A percentile compares a stretch with the other conserved stretches of the same genome.
phyloP scores from a whole-genome alignment of 1,284 basidiomycete species.

The Irpex sp. region DNA sequence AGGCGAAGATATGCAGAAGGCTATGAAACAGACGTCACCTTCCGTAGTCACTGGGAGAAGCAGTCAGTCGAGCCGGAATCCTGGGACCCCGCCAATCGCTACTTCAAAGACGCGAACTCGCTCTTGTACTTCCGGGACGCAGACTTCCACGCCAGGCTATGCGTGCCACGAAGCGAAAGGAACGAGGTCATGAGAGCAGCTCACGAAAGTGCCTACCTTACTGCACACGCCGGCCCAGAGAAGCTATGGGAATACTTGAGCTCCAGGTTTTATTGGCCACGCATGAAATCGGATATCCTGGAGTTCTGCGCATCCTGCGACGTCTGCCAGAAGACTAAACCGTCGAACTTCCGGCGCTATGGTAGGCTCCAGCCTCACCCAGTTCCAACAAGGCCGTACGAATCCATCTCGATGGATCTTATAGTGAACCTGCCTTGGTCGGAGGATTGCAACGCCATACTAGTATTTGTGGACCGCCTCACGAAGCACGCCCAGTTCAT shows the following conservation, averaged over 20 bases:
- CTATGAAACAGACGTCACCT: slow-evolving; percentile 1
- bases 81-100: slow-evolving; percentile 7
- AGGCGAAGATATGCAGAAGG: neutral
- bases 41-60: neutral
- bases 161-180: neutral
- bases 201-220: slow-evolving; percentile 13
- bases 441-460: neutral
- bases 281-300: slow-evolving; percentile 24
- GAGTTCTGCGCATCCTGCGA: slow-evolving; percentile 28
- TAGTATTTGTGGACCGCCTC: too few species aligned
- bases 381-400: slow-evolving; percentile 20
- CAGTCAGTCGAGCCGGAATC: neutral
- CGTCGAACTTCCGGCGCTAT: neutral
- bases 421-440: neutral
- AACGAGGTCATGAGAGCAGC: neutral
- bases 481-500: too few species aligned
- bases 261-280: slow-evolving; percentile 28
- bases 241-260: slow-evolving; percentile 20
- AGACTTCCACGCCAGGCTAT: slow-evolving; percentile 5
- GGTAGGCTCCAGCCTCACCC: neutral
- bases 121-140: slow-evolving; percentile 21
- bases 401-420: neutral
- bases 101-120: slow-evolving; percentile 11
- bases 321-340: slow-evolving; percentile 28
- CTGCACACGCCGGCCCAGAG: slow-evolving; percentile 26